phyloP scores from a whole-genome alignment of 2,329 filamentous ascomycete genomes.

The Neonectria magnoliae region DNA sequence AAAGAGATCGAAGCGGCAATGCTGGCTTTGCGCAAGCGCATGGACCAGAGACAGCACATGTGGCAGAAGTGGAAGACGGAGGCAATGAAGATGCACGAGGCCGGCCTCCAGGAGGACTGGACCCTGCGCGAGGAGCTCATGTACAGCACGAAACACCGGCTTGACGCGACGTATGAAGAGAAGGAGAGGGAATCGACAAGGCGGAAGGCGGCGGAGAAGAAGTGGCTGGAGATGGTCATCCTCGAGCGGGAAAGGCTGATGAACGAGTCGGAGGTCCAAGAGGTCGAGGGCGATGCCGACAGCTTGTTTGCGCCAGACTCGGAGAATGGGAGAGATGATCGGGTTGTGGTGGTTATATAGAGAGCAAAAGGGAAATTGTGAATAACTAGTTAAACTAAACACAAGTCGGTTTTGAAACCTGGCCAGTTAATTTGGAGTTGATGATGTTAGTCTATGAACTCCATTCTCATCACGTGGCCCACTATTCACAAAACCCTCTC shows the following conservation, averaged over 20 bases:
- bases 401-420: background rate
- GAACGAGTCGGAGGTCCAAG: slow-evolving; percentile 52
- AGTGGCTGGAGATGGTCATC: slow-evolving; percentile 58
- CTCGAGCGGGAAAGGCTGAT: slow-evolving; percentile 57
- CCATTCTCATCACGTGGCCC: slow-evolving; percentile 24
- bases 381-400: background rate
- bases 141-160: slow-evolving; percentile 49
- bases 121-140: slow-evolving; percentile 55
- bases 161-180: slow-evolving; percentile 43
- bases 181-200: slow-evolving; percentile 46
- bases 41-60: slow-evolving; percentile 53
- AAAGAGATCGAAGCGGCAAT: slow-evolving; percentile 47
- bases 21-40: slow-evolving; percentile 48
- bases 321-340: slow-evolving; percentile 21
- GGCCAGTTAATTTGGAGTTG: background rate
- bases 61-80: slow-evolving; percentile 54
- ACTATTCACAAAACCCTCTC: slow-evolving; percentile 16
- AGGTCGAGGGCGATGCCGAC: slow-evolving; percentile 55
- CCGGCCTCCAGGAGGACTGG: slow-evolving; percentile 51
- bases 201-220: slow-evolving; percentile 54
- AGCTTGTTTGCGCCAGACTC: slow-evolving; percentile 43
- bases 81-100: slow-evolving; percentile 52
- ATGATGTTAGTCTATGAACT: background rate
- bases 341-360: background rate
- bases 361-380: background rate